A percentile compares a stretch with the other conserved stretches of the same genome.
These are phyloP conservation scores for Hevea brasiliensis DNA, from an alignment of 345 rosid species.

Conservation along the genomic window DNA sequence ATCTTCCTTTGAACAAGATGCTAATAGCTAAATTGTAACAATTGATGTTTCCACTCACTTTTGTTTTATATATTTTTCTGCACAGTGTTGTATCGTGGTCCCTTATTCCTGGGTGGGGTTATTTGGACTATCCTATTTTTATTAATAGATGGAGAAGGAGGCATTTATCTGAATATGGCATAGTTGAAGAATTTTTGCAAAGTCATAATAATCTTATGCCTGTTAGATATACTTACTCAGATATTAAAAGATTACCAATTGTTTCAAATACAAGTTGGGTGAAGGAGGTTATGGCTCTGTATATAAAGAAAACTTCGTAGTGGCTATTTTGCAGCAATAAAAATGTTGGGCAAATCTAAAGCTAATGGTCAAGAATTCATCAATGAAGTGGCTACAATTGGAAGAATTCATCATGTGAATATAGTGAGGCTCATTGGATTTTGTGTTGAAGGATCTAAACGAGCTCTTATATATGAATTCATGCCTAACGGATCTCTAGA, in stretches of 20 bases:
- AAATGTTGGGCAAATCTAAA: neutral
- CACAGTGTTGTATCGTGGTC: neutral
- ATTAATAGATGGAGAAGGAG: neutral
- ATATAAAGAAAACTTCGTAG: neutral
- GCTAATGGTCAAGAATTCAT: constrained; percentile 3
- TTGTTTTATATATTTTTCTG: neutral
- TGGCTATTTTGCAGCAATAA: neutral
- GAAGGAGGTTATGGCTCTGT: neutral
- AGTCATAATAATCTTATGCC: neutral
- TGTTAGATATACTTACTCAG: neutral
- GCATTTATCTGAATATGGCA: neutral
- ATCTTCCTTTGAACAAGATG: no score
- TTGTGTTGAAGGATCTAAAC: constrained; percentile 9
- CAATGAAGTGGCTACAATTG: constrained; percentile 4
- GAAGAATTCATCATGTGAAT: constrained; percentile 1
- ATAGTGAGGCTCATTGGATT: neutral
- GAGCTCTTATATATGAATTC: constrained; percentile 1
- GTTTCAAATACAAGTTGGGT: neutral
- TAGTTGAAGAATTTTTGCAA: constrained; percentile 4
- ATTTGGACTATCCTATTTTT: neutral
- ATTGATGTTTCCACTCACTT: no score
- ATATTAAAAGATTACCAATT: neutral
- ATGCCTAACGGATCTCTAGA: constrained; percentile 8
- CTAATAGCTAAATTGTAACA: no score
- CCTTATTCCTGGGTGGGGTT: neutral